Base-by-base conservation (phyloP, 768 basidiomycete species). In the Floccularia luteovirens region DNA sequence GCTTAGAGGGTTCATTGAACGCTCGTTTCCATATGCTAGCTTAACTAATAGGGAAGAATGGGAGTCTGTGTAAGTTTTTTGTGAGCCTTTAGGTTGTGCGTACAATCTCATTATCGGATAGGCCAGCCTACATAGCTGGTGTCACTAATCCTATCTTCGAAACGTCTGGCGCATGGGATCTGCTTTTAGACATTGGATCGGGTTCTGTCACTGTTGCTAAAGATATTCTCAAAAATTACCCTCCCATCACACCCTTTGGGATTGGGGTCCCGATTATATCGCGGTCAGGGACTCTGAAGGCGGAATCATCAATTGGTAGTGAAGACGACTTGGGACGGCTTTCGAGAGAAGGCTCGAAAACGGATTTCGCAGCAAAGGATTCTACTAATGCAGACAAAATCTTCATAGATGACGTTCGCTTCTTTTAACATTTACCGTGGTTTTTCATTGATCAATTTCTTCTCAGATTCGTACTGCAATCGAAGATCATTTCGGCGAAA, bases 131-230 rank as follows among this genome's bases (percentile, higher is more conserved):
- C 55, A 92, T 99, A 38, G 96, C 93, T 7, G 96, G 96, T 1
- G 94, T 98, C 2, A 93, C 90, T 1, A 99, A 99, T 52, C 96
- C 93, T 2, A 91, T 97, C 33, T 97, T 97, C 60, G 90, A 94
- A 52, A 69, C 83, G 1, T 75, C 84, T 0, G 78, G 82, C 0
- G 72, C 77, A 10, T 99, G 96, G 96, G 96, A 99, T 58, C 66
- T 99, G 5, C 67, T 97, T 28, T 87, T 94, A 58, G 91, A 98
- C 55, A 80, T 97, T 45, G 84, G 89, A 35, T 77, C 80, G 0
- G 90, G 90, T 7, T 80, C 77, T 25, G 88, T 99, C 43, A 81
- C 81, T 2, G 82, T 98, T 11, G 81, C 88, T 27, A 93, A 82
- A 57, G 88, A 97, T 47, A 86, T 98, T 30, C 74, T 76, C 46